These are phyloP conservation scores for Talaromyces albobiverticillius DNA, from an alignment of 2,329 filamentous ascomycete species.

Conservation along the genomic window DNA sequence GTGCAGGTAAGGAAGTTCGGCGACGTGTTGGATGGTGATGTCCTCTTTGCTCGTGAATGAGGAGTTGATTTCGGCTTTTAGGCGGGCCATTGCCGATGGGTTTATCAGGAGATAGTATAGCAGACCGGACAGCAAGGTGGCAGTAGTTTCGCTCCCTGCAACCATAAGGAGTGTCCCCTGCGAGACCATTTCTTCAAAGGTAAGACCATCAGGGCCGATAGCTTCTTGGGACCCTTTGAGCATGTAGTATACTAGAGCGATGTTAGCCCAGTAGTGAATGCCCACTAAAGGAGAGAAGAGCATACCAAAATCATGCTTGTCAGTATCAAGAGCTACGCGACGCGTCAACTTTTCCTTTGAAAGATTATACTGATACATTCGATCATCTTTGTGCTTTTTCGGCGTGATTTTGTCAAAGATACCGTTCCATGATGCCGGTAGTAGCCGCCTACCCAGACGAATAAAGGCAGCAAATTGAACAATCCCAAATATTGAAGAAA, in stretches of 20 bases:
- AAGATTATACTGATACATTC: conserved; percentile 15
- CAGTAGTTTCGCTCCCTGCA: conserved; percentile 40
- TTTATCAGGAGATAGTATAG: conserved; percentile 29
- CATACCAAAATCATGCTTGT: conserved; percentile 18
- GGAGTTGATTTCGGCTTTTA: conserved; percentile 25
- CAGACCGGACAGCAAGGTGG: conserved; percentile 38
- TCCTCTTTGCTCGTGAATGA: conserved; percentile 21
- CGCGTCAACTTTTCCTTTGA: conserved; percentile 13
- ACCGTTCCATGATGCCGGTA: not conserved
- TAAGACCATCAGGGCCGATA: not conserved
- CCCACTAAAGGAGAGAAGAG: not conserved
- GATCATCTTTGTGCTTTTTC: conserved; percentile 18
- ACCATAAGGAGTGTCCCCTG: conserved; percentile 19
- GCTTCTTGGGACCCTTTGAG: conserved; percentile 26
- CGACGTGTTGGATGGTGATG: conserved; percentile 30
- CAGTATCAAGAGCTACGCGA: conserved; percentile 12
- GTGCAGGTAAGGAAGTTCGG: conserved; percentile 37
- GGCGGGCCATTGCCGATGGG: conserved; percentile 16
- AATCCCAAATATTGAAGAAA: conserved; percentile 30
- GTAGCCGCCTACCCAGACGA: not conserved
- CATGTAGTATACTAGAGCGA: conserved; percentile 11
- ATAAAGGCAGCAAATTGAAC: not conserved
- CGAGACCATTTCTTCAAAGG: conserved; percentile 5
- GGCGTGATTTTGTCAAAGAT: conserved; percentile 18
- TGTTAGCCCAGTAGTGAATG: too few relatives aligned